Percentiles rank a stretch among this genome's conserved stretches.
phyloP scores from a whole-genome alignment of 2,329 filamentous ascomycete species.

The Alternaria sp. region DNA sequence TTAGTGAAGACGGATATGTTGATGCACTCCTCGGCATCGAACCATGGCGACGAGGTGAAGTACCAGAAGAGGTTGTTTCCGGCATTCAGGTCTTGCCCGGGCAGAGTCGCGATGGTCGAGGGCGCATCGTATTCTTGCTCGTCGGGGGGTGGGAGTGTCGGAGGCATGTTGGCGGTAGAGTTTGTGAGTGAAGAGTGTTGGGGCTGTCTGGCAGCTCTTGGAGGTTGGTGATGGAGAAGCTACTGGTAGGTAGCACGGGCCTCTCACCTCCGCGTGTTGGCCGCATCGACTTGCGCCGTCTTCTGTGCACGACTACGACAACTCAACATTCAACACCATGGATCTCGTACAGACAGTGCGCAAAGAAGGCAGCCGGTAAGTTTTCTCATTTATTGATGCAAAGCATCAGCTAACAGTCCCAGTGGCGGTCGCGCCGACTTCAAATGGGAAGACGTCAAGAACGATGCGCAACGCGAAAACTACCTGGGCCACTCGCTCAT shows the following conservation, averaged over 20 bases:
- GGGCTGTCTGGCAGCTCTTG: not conserved
- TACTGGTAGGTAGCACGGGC: slow-evolving; percentile 12
- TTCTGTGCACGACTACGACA: not conserved
- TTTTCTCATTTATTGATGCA: not conserved
- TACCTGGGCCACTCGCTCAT: slow-evolving; percentile 90
- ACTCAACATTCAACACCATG: slow-evolving; percentile 62
- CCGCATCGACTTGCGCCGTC: slow-evolving; percentile 17
- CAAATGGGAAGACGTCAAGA: slow-evolving; percentile 93
- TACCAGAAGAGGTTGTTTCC: slow-evolving; percentile 62
- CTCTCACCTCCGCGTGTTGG: slow-evolving; percentile 31
- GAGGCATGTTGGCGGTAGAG: slow-evolving; percentile 31
- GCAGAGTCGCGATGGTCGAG: slow-evolving; percentile 26
- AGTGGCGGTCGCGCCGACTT: slow-evolving; percentile 90
- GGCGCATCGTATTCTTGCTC: slow-evolving; percentile 41
- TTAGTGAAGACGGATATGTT: slow-evolving; percentile 63
- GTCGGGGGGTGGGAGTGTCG: slow-evolving; percentile 38
- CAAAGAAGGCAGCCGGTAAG: slow-evolving; percentile 80
- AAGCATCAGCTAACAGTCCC: slow-evolving; percentile 7
- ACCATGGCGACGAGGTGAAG: slow-evolving; percentile 68
- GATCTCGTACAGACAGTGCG: slow-evolving; percentile 92
- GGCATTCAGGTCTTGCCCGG: slow-evolving; percentile 29
- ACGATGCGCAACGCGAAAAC: slow-evolving; percentile 85
- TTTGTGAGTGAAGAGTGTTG: slow-evolving; percentile 1
- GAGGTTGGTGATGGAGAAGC: slow-evolving; percentile 3
- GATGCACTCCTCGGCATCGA: slow-evolving; percentile 64